Conservation (phyloP, 2,329 filamentous ascomycete species). For the Colletotrichum limetticola region DNA sequence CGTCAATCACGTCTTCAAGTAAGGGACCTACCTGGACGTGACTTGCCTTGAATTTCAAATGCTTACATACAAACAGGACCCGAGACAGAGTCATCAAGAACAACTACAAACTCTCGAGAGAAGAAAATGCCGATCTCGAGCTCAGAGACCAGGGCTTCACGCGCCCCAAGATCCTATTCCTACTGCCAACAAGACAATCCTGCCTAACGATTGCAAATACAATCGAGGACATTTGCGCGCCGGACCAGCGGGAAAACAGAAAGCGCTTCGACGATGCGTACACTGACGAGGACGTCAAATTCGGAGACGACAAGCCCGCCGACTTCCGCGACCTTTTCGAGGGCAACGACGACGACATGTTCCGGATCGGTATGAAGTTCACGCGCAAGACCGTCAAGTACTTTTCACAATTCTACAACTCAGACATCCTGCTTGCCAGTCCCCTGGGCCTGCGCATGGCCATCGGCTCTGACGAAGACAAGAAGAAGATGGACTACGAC, state of each 20-base stretch:
- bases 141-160: constrained; percentile 95
- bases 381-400: constrained; percentile 96
- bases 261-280: constrained; percentile 92
- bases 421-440: constrained; percentile 92
- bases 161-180: constrained; percentile 89
- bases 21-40: constrained; percentile 40
- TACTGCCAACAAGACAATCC: constrained; percentile 88
- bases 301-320: constrained; percentile 79
- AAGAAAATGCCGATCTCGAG: constrained; percentile 75
- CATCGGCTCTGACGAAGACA: constrained; percentile 80
- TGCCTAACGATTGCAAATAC: constrained; percentile 82
- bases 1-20: constrained; percentile 93
- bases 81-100: constrained; percentile 93
- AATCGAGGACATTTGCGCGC: constrained; percentile 79
- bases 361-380: constrained; percentile 94
- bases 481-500: constrained; percentile 78
- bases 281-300: constrained; percentile 73
- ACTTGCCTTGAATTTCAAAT: not conserved
- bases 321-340: constrained; percentile 92
- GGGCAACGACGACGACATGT: constrained; percentile 98
- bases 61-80: constrained; percentile 62
- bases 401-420: constrained; percentile 95
- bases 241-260: constrained; percentile 94
- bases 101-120: constrained; percentile 80
- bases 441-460: constrained; percentile 90